Evolutionary conservation across 2,329 filamentous ascomycete species (phyloP).

Genomic region (Parafenestella ontariensis): DNA sequence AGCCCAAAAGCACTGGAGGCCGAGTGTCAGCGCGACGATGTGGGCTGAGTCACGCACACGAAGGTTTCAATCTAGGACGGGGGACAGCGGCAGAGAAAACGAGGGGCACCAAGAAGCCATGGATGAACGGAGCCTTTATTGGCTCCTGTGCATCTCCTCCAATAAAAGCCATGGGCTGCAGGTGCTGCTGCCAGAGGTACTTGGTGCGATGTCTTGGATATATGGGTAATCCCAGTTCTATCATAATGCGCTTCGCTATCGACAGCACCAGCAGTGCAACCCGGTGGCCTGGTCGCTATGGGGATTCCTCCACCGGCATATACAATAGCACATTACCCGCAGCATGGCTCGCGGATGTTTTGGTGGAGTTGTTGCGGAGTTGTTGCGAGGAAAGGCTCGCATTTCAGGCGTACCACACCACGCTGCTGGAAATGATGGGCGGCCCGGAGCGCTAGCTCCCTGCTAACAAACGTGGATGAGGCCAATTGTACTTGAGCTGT

Average conservation of each 20-base stretch:
- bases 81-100: not conserved
- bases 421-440: constrained; percentile 11
- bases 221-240: not conserved
- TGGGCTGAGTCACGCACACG: constrained; percentile 6
- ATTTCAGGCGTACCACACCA: constrained; percentile 3
- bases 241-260: not conserved
- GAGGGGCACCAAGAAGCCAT: not conserved
- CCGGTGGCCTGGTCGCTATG: not conserved
- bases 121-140: not conserved
- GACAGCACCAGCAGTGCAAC: not conserved
- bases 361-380: no score
- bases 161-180: constrained; percentile 2
- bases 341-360: not conserved
- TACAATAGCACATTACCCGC: constrained; percentile 1
- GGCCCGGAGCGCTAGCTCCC: constrained; percentile 26
- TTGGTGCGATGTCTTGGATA: not conserved
- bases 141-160: not conserved
- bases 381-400: not conserved
- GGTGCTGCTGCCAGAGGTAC: not conserved
- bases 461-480: constrained; percentile 13
- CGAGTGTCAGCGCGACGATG: constrained; percentile 1
- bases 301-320: not conserved
- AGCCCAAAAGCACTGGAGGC: not conserved
- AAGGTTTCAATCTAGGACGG: not conserved
- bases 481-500: constrained; percentile 1